Base-by-base conservation (phyloP, 169 alveolate species). In the Blepharisma undulans region DNA sequence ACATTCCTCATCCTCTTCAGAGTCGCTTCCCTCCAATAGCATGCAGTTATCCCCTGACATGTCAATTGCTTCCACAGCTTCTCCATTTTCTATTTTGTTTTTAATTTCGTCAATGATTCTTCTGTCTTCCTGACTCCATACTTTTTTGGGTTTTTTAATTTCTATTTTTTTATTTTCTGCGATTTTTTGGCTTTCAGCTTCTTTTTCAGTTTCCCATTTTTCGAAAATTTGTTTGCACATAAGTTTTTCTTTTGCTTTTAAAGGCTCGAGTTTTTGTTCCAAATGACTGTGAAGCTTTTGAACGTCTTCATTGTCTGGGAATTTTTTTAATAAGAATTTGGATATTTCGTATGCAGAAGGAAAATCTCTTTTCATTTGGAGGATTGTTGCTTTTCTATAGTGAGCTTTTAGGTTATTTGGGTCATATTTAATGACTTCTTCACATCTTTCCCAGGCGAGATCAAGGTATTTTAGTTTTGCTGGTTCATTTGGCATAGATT, bases 371-470 rank as follows among this genome's bases (percentile, higher is more conserved):
- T 82, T 34, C 89, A 82, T 22, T 21, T 32, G 29, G 36, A 36
- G 48, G 5, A 33, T 36, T 1, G 8, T 60, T 14, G 72, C 90
- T 66, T 32, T 60, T 66, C 90, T 22, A 36, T 66, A 86, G 36
- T 22, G 36, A 86, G 90, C 90, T 86, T 86, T 86, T 22, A 66
- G 25, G 12, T 25, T 19, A 10, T 60, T 27, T 60, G 80, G 48
- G 80, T 86, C 72, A 6, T 22, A 29, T 22, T n/a, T 72, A 10
- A 86, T 19, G 7, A 86, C 60, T 71, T 60, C 82, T 19, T 60
- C 30, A 36, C 90, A 86, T 18, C 22, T 19, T 1, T 86, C 80
- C 7, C 61, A n/a, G 48, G 72, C 82, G 27, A 61, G 33, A 21
- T 82, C 33, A 21, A 59, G 36, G 32, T 22, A 32, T 82, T 82